Conservation (phyloP, 176 grass and related monocot species). For the Cocos nucifera region DNA sequence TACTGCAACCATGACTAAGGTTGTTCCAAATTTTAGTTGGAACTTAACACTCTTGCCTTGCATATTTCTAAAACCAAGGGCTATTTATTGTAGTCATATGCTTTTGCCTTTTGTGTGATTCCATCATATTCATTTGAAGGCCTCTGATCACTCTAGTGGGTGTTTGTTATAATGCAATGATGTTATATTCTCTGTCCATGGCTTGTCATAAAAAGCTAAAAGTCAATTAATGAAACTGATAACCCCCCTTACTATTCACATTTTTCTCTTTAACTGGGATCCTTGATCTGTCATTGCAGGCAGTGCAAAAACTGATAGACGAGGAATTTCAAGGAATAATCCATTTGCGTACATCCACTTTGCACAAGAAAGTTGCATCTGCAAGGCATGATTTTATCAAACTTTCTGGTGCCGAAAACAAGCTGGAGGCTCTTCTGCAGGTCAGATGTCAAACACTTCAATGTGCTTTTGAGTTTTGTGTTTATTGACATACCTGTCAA, state of each 20-base stretch:
- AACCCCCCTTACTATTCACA: no score
- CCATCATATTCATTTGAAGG: not conserved
- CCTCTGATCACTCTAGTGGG: no score
- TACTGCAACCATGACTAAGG: constrained; percentile 86
- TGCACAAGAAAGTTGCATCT: constrained; percentile 94
- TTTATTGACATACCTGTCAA: no score
- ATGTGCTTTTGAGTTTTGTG: not conserved
- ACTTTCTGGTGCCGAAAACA: constrained; percentile 80
- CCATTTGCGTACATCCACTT: constrained; percentile 78
- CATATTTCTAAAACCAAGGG: no score
- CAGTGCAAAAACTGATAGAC: constrained; percentile 83
- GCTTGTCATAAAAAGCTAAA: no score
- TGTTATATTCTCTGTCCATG: no score
- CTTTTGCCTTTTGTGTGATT: constrained; percentile 2
- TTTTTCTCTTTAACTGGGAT: no score
- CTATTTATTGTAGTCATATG: not conserved
- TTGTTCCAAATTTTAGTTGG: constrained; percentile 2
- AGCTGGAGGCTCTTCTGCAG: constrained; percentile 94
- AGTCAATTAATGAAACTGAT: no score
- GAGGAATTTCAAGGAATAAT: constrained; percentile 94
- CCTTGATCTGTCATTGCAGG: constrained; percentile 21
- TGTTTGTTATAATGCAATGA: no score
- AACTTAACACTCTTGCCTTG: no score
- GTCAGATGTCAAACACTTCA: constrained; percentile 13
- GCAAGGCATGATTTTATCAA: constrained; percentile 96